Evolutionary conservation across 2,329 filamentous ascomycete species (phyloP).

Genomic region (Aureobasidium sp.): DNA sequence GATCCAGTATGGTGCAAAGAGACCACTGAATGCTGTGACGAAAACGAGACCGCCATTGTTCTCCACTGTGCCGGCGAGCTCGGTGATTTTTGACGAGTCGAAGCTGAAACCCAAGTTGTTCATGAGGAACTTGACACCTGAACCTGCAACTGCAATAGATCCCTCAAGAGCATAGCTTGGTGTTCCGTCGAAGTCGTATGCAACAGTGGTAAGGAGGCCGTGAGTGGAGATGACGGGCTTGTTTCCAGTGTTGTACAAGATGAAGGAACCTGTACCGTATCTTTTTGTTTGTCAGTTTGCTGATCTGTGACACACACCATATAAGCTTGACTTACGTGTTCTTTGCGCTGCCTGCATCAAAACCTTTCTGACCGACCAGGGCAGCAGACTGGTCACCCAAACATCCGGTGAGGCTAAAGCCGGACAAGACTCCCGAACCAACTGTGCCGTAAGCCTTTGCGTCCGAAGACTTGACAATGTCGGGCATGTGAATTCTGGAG

Average conservation of each 20-base stretch:
- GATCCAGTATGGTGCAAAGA: conserved; percentile 93
- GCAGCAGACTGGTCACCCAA: conserved; percentile 82
- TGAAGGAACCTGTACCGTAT: conserved; percentile 69
- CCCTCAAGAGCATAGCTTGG: conserved; percentile 73
- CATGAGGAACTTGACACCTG: conserved; percentile 52
- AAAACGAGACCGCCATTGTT: conserved; percentile 80
- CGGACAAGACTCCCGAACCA: conserved; percentile 57
- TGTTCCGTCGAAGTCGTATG: conserved; percentile 69
- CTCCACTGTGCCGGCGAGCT: conserved; percentile 55
- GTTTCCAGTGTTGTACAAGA: conserved; percentile 80
- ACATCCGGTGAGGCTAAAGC: conserved; percentile 71
- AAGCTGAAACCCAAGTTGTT: conserved; percentile 60
- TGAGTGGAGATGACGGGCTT: conserved; percentile 80
- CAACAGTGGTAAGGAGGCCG: conserved; percentile 78
- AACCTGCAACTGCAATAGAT: conserved; percentile 70
- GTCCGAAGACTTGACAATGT: conserved; percentile 76
- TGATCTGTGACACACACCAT: background rate
- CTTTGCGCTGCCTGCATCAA: conserved; percentile 74
- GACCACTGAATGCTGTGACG: conserved; percentile 83
- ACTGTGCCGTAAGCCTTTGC: conserved; percentile 64
- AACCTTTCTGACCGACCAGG: conserved; percentile 64
- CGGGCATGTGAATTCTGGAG: conserved; percentile 67
- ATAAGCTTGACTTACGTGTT: conserved; percentile 61
- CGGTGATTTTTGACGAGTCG: conserved; percentile 56
- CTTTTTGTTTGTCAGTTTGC: background rate